phyloP scores from a whole-genome alignment of 2,329 filamentous ascomycete genomes.

The Plenodomus tracheiphilus region DNA sequence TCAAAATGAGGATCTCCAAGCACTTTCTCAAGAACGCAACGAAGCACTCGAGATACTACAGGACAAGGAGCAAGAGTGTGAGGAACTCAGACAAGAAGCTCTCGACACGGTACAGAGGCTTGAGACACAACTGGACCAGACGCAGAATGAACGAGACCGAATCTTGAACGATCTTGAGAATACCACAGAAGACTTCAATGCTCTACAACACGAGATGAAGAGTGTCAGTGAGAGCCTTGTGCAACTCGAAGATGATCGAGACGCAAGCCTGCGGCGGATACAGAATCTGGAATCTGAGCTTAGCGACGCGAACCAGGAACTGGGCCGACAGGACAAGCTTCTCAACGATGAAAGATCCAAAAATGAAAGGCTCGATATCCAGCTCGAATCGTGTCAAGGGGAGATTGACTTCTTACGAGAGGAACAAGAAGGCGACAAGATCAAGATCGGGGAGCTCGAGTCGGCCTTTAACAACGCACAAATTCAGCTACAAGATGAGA shows the following conservation, averaged over 20 bases:
- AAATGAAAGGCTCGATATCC: constrained; percentile 82
- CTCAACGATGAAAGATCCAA: constrained; percentile 85
- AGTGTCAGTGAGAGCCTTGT: constrained; percentile 85
- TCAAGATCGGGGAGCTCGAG: constrained; percentile 93
- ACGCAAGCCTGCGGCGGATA: constrained; percentile 76
- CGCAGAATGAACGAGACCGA: constrained; percentile 69
- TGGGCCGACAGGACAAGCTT: constrained; percentile 82
- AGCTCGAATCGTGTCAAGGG: constrained; percentile 87
- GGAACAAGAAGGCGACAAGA: constrained; percentile 96
- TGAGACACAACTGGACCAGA: constrained; percentile 70
- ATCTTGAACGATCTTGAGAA: constrained; percentile 73
- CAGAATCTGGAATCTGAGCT: constrained; percentile 82
- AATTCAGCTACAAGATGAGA: constrained; percentile 79
- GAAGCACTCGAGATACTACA: constrained; percentile 77
- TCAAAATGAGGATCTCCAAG: constrained; percentile 77
- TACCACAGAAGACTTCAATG: constrained; percentile 82
- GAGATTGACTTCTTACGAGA: constrained; percentile 95
- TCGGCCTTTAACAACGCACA: constrained; percentile 79
- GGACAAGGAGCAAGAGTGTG: constrained; percentile 59
- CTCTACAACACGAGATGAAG: constrained; percentile 92
- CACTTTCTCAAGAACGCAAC: constrained; percentile 80
- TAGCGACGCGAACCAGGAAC: constrained; percentile 80
- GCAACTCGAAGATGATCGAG: constrained; percentile 85
- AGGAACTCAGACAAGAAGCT: constrained; percentile 60
- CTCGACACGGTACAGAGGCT: constrained; percentile 62